phyloP scores from a whole-genome alignment of 2,329 filamentous ascomycete genomes.

The Colletotrichum sp. region DNA sequence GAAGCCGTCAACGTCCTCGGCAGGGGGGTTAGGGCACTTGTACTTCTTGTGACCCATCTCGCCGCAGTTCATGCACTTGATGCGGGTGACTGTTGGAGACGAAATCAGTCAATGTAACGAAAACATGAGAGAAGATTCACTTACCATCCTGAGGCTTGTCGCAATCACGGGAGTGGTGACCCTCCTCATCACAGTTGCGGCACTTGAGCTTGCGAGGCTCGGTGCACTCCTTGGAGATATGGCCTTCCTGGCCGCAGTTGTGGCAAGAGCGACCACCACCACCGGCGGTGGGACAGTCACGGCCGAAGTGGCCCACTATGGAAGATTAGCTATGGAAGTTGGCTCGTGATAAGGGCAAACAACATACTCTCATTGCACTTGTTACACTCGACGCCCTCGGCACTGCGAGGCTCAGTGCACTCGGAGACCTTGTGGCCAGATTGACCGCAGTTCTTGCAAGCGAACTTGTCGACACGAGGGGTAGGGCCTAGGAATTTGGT shows the following conservation, averaged over 20 bases:
- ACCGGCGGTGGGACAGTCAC: slow-evolving; percentile 71
- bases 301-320: slow-evolving; percentile 64
- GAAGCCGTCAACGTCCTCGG: slow-evolving; percentile 28
- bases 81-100: slow-evolving; percentile 46
- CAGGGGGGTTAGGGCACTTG: slow-evolving; percentile 38
- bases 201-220: slow-evolving; percentile 58
- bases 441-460: slow-evolving; percentile 72
- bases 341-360: not conserved
- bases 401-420: slow-evolving; percentile 65
- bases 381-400: slow-evolving; percentile 68
- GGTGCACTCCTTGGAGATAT: slow-evolving; percentile 57
- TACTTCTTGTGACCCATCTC: slow-evolving; percentile 50
- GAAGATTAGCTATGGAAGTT: not conserved
- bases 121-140: slow-evolving; percentile 22
- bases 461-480: slow-evolving; percentile 68
- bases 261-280: slow-evolving; percentile 57
- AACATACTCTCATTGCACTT: slow-evolving; percentile 66
- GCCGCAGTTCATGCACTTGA: slow-evolving; percentile 65
- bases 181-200: slow-evolving; percentile 64
- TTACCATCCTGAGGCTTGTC: slow-evolving; percentile 61
- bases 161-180: slow-evolving; percentile 69
- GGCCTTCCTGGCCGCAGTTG: slow-evolving; percentile 70
- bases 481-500: slow-evolving; percentile 48
- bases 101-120: slow-evolving; percentile 24
- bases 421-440: slow-evolving; percentile 56